Base-by-base conservation (phyloP, 176 grass and related monocot genomes). In the Hordeum marinum region DNA sequence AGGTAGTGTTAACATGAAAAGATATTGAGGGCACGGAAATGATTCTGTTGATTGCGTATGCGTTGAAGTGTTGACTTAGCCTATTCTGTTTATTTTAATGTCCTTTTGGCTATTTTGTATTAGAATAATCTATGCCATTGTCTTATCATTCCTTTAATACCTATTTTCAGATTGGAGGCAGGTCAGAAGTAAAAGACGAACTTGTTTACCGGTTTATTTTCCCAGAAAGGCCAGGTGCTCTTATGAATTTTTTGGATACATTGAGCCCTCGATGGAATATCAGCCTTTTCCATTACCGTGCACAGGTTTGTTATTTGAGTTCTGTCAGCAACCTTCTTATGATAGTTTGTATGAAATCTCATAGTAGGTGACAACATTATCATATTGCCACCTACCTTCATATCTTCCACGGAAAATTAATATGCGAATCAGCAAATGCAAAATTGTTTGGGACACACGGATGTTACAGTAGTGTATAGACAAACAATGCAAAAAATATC, bases 221-320 rank as follows among this genome's bases (percentile, higher is more conserved):
- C 39, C 91, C 96, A 39, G 96, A 99, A 85, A 92, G 91, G 18
- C 96, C 96, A 9, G 96, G 96, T 57, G 57, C 96, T 76, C 88
- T 99, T 27, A 94, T 95, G 72, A 91, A 94, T 34, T 96, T 99
- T 81, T 89, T 99, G 86, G 96, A 99, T 45, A 76, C 86, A 7
- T 86, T 92, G 8, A 94, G 96, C 76, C 96, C 96, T 20, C 86
- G 93, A 37, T 99, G 96, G 96, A 96, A 99, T 58, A 99, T 99
- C 76, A 99, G 96, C 83, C 87, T 96, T 78, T 99, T 99, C 82
- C 94, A 99, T 87, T 96, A 96, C 82, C 94, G 94, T 85, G 88
- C 90, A 74, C 94, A 96, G 88, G 96, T 99, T 78, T 75, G 46
- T 67, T 9, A 83, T 34, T 61, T 43, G 2, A 34, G 18, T 40